Conservation (phyloP, 2,329 filamentous ascomycete genomes). For the Penicillium sp. region DNA sequence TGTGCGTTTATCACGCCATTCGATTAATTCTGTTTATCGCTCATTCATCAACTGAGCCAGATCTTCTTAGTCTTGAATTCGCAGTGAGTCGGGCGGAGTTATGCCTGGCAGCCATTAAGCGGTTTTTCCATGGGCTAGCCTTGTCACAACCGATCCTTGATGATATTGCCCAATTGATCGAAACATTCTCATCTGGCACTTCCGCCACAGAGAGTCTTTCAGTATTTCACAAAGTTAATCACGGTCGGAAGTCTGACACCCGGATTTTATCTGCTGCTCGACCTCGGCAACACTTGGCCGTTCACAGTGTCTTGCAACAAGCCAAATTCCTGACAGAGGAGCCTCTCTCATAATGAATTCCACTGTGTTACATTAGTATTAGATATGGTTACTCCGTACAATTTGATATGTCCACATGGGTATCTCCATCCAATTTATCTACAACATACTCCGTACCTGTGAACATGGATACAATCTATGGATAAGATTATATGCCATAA, state of each 20-base stretch:
- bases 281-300: background rate
- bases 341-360: background rate
- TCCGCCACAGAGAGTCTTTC: background rate
- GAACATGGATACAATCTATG: too few relatives aligned
- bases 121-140: background rate
- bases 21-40: background rate
- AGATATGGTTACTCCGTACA: too few relatives aligned
- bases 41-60: background rate
- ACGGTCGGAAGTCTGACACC: background rate
- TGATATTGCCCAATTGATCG: background rate
- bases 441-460: too few relatives aligned
- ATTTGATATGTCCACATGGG: too few relatives aligned
- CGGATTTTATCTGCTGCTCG: background rate
- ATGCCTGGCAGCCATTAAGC: background rate
- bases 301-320: background rate
- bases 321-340: constrained; percentile 20
- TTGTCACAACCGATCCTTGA: background rate
- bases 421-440: too few relatives aligned
- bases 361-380: background rate
- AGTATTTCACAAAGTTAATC: background rate
- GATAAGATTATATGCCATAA: too few relatives aligned
- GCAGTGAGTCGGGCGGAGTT: background rate
- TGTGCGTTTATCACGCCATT: background rate
- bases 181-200: background rate
- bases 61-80: background rate